Base-by-base conservation (phyloP, 2,329 filamentous ascomycete genomes). In the Aureobasidium melanogenum region DNA sequence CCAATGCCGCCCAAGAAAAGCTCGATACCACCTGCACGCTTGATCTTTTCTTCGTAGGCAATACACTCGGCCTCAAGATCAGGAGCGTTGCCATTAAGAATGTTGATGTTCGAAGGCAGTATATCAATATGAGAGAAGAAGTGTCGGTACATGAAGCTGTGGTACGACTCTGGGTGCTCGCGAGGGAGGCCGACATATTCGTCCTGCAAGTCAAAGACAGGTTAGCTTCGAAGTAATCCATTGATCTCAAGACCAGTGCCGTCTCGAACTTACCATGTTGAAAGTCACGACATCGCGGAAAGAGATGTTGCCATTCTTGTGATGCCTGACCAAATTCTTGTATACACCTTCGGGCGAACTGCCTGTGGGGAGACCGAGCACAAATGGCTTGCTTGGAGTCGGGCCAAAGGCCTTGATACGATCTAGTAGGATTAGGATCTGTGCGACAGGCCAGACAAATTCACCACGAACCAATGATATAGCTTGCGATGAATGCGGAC, bases 101-200 rank as follows among this genome's bases (percentile, higher is more conserved):
- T 91, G 76, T 95, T 86, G 71, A 94, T 90, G 72, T 93, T 92
- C 69, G 83, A 82, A 5, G 90, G 90, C 66, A 86, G 83, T 67
- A 94, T 87, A 70, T 95, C 89, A 68, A 94, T 86, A 66, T 86
- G 89, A 46, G 88, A 89, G 80, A 95, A 95, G 80, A 95, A 91
- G 76, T 94, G 82, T 75, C 88, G 89, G 83, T 91, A 95, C 90
- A 95, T 94, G 79, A 94, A 95, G 66, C 86, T 89, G 77, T 95
- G 90, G 76, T 95, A 95, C 69, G 87, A 91, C 73, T 94, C 86
- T 14, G 89, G 86, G 72, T 95, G 89, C 68, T 92, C 88, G 69
- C 88, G 85, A 36, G 89, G 87, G 64, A 95, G 83, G 62, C 88
- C 88, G 66, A 94, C 88, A 70, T 95, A 95, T 76, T 95, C 90